Conservation (phyloP, 495 filamentous ascomycete genomes). For the Aspergillus biplanus region DNA sequence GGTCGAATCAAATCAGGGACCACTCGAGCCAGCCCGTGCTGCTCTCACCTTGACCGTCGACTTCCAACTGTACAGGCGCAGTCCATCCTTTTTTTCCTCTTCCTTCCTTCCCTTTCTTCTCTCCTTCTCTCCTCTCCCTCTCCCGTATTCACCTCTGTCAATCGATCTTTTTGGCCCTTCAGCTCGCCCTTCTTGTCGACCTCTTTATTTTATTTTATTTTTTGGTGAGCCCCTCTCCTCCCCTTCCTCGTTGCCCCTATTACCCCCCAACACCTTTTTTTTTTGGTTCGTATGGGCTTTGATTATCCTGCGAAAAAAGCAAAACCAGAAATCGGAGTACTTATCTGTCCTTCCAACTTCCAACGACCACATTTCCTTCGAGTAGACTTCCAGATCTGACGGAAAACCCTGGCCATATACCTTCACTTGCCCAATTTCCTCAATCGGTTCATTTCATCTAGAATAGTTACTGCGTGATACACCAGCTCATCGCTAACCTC, state of each 20-base stretch:
- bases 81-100: slow-evolving; percentile 12
- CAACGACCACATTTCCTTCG: no score
- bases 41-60: background rate
- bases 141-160: slow-evolving; percentile 13
- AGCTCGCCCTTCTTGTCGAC: slow-evolving; percentile 3
- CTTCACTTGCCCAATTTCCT: background rate
- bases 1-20: slow-evolving; percentile 19
- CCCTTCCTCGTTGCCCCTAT: slow-evolving; percentile 16
- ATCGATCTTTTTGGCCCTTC: slow-evolving; percentile 16
- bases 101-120: slow-evolving; percentile 18
- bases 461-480: background rate
- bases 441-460: background rate
- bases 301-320: no score
- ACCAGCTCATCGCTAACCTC: slow-evolving; percentile 13
- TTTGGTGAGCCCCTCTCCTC: background rate
- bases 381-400: no score
- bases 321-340: no score
- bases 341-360: no score
- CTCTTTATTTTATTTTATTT: no score
- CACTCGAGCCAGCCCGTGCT: background rate
- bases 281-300: no score
- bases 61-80: background rate
- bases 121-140: slow-evolving; percentile 14
- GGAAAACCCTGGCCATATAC: background rate
- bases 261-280: background rate